Evolutionary conservation across 2,329 filamentous ascomycete genomes (phyloP).

Genomic region (Colletotrichum magnum): DNA sequence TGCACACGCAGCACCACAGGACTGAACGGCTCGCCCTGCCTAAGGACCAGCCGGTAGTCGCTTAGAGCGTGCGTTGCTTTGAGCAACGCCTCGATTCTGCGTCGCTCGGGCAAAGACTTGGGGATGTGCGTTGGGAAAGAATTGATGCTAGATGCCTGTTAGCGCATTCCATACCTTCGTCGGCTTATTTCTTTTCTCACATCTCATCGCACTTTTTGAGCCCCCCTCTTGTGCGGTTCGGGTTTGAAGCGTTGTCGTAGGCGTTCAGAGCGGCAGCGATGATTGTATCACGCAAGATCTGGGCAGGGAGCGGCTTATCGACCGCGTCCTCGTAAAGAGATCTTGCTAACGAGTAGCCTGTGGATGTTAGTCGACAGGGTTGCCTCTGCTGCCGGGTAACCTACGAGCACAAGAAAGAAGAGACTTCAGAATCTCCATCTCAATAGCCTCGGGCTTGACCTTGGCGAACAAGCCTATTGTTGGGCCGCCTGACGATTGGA

Average conservation of each 20-base stretch:
- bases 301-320: conserved; percentile 62
- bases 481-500: conserved; percentile 52
- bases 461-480: conserved; percentile 75
- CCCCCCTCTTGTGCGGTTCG: conserved; percentile 81
- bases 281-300: conserved; percentile 71
- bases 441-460: conserved; percentile 73
- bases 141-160: conserved; percentile 63
- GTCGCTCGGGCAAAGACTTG: conserved; percentile 64
- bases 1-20: conserved; percentile 85
- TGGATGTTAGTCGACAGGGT: conserved; percentile 8
- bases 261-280: conserved; percentile 75
- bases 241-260: conserved; percentile 87
- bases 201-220: conserved; percentile 84
- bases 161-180: conserved; percentile 39
- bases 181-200: conserved; percentile 58
- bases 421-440: conserved; percentile 79
- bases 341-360: conserved; percentile 74
- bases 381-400: conserved; percentile 47
- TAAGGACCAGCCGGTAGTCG: conserved; percentile 82
- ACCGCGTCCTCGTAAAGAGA: conserved; percentile 71
- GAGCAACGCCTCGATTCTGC: conserved; percentile 74
- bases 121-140: conserved; percentile 72
- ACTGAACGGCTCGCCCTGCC: conserved; percentile 84
- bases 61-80: conserved; percentile 82
- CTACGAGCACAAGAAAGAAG: conserved; percentile 74